phyloP scores from a whole-genome alignment of 495 filamentous ascomycete genomes.

The Lasiosphaeria ovina region DNA sequence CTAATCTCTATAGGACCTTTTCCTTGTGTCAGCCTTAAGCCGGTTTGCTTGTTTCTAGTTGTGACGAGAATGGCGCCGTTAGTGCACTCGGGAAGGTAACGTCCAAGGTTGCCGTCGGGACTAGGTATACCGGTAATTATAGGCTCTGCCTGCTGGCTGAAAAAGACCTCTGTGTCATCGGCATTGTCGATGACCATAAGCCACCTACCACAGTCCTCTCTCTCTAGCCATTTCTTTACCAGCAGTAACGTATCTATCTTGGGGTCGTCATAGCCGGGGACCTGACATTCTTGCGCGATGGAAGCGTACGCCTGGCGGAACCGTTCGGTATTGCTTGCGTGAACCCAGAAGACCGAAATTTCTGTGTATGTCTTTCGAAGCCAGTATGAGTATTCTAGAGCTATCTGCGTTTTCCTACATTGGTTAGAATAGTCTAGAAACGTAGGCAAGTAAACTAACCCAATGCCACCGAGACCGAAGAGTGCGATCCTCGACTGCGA shows the following conservation, averaged over 20 bases:
- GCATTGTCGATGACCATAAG: constrained; percentile 47
- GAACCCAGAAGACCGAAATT: too few relatives aligned
- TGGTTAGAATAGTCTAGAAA: too few relatives aligned
- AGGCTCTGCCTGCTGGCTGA: neutral
- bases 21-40: constrained; percentile 22
- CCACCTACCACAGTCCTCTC: constrained; percentile 37
- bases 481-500: constrained; percentile 21
- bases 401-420: constrained; percentile 19
- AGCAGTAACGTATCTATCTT: constrained; percentile 35
- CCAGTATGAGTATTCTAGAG: too few relatives aligned
- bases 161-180: constrained; percentile 37
- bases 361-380: too few relatives aligned
- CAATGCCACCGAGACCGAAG: too few relatives aligned
- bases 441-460: too few relatives aligned
- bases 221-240: constrained; percentile 40
- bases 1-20: constrained; percentile 22
- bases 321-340: too few relatives aligned
- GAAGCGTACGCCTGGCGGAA: constrained; percentile 25
- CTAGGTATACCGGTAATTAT: neutral
- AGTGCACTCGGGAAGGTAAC: constrained; percentile 38
- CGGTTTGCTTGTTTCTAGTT: constrained; percentile 37
- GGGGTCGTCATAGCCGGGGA: constrained; percentile 38
- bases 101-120: constrained; percentile 4
- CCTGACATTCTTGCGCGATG: constrained; percentile 38
- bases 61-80: constrained; percentile 41